Evolutionary conservation across 441 rosid genomes (phyloP).

Genomic region (Gossypium schwendimanii): DNA sequence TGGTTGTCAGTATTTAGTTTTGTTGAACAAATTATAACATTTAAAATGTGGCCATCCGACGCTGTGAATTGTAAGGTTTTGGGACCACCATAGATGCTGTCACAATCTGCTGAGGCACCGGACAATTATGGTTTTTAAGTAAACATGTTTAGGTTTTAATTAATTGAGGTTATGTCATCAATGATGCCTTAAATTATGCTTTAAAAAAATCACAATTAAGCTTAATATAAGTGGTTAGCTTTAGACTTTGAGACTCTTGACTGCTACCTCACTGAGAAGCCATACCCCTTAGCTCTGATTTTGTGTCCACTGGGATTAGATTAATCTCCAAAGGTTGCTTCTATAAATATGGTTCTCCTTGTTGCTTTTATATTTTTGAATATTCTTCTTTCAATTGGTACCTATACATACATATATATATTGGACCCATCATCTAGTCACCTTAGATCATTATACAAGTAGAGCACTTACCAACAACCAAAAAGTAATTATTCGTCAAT

Average conservation of each 20-base stretch:
- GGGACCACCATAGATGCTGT: slow-evolving; percentile 13
- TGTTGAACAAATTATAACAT: too few relatives aligned
- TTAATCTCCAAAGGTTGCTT: slow-evolving; percentile 14
- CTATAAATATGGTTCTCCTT: neutral
- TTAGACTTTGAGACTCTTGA: neutral
- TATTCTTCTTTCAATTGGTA: neutral
- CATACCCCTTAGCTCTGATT: slow-evolving; percentile 13
- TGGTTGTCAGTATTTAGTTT: too few relatives aligned
- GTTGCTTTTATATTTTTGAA: neutral
- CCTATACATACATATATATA: neutral
- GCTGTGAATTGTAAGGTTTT: neutral
- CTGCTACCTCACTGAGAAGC: slow-evolving; percentile 15
- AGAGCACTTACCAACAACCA: neutral
- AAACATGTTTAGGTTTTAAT: slow-evolving; percentile 11
- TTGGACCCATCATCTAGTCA: slow-evolving; percentile 1
- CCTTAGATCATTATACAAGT: neutral
- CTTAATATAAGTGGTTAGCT: neutral
- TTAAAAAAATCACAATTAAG: neutral
- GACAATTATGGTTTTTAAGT: slow-evolving; percentile 6
- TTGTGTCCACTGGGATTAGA: slow-evolving; percentile 15
- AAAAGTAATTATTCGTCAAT: too few relatives aligned
- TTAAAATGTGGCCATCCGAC: slow-evolving; percentile 3
- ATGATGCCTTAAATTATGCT: neutral
- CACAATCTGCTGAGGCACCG: slow-evolving; percentile 13
- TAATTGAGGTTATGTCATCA: slow-evolving; percentile 9